phyloP scores from a whole-genome alignment of 2,329 filamentous ascomycete genomes.

The Calonectria hongkongensis region DNA sequence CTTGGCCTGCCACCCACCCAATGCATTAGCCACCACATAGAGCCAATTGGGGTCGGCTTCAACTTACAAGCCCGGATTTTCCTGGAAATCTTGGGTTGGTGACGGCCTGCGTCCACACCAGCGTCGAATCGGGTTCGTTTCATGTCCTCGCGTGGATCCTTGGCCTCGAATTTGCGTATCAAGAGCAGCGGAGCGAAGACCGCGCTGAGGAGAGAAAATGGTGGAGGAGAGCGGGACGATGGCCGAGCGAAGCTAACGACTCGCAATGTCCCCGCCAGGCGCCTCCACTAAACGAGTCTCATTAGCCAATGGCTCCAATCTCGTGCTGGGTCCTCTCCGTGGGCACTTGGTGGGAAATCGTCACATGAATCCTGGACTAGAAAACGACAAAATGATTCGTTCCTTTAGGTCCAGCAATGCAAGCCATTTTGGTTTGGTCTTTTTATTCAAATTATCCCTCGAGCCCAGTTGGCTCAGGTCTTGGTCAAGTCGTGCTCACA shows the following conservation, averaged over 20 bases:
- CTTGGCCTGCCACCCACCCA: conserved; percentile 54
- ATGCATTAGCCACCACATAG: neutral
- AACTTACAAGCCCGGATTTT: conserved; percentile 58
- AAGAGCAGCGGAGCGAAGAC: conserved; percentile 15
- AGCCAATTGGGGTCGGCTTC: neutral
- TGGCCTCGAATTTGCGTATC: neutral
- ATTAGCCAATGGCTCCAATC: neutral
- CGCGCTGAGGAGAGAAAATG: neutral
- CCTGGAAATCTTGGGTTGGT: conserved; percentile 56
- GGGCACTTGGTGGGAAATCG: neutral
- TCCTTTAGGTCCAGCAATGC: neutral
- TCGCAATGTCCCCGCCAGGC: neutral
- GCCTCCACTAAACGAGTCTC: neutral
- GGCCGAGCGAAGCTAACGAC: conserved; percentile 19
- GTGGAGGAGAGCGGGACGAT: conserved; percentile 26
- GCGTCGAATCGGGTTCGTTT: conserved; percentile 32
- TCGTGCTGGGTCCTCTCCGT: neutral
- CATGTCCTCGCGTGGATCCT: conserved; percentile 21
- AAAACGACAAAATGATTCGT: neutral
- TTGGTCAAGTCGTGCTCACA: neutral
- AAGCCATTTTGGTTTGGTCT: neutral
- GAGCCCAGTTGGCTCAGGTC: neutral
- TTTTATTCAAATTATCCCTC: conserved; percentile 15
- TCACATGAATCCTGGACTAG: neutral
- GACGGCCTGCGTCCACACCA: conserved; percentile 7